A percentile compares a stretch with the other conserved stretches of the same genome.
These are phyloP conservation scores for Sporothrix mexicana DNA, from an alignment of 2,329 filamentous ascomycete species.

Conservation along the genomic window DNA sequence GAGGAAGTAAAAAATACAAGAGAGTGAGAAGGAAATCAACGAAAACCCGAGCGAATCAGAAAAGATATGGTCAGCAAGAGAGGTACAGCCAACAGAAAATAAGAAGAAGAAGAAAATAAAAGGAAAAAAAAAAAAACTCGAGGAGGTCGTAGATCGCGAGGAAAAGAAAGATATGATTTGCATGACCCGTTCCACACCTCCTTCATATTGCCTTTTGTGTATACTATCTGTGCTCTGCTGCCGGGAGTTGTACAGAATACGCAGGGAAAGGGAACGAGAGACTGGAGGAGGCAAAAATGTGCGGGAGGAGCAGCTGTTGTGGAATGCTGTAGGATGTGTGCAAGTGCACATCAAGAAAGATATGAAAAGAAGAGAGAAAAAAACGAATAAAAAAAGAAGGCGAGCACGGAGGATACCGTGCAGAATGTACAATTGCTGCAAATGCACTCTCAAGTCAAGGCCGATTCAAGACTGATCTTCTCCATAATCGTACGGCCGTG, in stretches of 20 bases:
- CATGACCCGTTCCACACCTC: constrained; percentile 33
- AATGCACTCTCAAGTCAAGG: too few relatives aligned
- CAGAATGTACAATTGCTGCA: neutral
- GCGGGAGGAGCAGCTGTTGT: neutral
- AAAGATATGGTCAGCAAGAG: constrained; percentile 3
- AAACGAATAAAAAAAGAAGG: neutral
- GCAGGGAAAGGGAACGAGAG: neutral
- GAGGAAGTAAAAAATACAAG: too few relatives aligned
- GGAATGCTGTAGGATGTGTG: constrained; percentile 4
- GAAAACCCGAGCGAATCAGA: constrained; percentile 32
- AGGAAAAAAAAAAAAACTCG: neutral
- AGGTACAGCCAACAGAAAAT: constrained; percentile 26
- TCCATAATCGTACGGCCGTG: neutral
- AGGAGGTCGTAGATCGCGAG: neutral
- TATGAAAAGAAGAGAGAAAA: too few relatives aligned
- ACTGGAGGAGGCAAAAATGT: neutral
- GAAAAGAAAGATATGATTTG: constrained; percentile 33
- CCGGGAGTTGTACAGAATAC: constrained; percentile 5
- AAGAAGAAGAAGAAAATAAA: neutral
- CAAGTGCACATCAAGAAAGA: neutral
- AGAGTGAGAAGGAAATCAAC: neutral
- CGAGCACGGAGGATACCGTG: constrained; percentile 19
- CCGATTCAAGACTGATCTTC: neutral
- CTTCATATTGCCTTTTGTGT: neutral
- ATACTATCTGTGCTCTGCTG: neutral